Conservation (phyloP, 1,139 yeast species). For the Taiozyma sp. region DNA sequence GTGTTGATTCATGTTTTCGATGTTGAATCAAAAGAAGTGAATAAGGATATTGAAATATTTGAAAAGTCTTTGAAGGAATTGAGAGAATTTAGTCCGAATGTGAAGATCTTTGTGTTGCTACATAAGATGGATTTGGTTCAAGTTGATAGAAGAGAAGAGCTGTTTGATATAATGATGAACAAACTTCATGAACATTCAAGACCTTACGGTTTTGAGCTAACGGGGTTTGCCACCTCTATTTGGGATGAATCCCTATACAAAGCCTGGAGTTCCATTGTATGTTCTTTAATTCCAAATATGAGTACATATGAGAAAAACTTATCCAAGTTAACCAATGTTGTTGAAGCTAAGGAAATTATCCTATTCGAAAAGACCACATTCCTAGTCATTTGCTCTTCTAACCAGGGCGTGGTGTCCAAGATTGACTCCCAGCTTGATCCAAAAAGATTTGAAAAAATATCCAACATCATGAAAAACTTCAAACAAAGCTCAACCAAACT, state of each 20-base stretch:
- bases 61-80: slow-evolving; percentile 77
- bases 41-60: slow-evolving; percentile 90
- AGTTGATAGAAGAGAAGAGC: slow-evolving; percentile 76
- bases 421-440: slow-evolving; percentile 48
- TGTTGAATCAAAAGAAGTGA: slow-evolving; percentile 87
- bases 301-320: slow-evolving; percentile 71
- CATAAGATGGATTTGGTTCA: slow-evolving; percentile 98
- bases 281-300: slow-evolving; percentile 93
- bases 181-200: slow-evolving; percentile 72
- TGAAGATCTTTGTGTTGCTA: slow-evolving; percentile 83
- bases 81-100: slow-evolving; percentile 82
- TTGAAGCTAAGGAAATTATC: slow-evolving; percentile 88
- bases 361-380: slow-evolving; percentile 92
- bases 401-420: slow-evolving; percentile 35
- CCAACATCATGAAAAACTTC: slow-evolving; percentile 89
- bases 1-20: slow-evolving; percentile 97
- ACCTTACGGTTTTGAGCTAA: slow-evolving; percentile 70
- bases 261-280: slow-evolving; percentile 97
- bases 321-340: slow-evolving; percentile 63
- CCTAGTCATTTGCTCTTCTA: slow-evolving; percentile 69
- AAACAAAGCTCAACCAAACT: slow-evolving; percentile 89
- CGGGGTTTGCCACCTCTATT: slow-evolving; percentile 93
- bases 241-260: slow-evolving; percentile 97
- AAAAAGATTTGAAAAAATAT: slow-evolving; percentile 88
- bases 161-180: slow-evolving; percentile 79